These are phyloP conservation scores for Penicillium sp. DNA, from an alignment of 2,329 filamentous ascomycete genomes.

Conservation along the genomic window DNA sequence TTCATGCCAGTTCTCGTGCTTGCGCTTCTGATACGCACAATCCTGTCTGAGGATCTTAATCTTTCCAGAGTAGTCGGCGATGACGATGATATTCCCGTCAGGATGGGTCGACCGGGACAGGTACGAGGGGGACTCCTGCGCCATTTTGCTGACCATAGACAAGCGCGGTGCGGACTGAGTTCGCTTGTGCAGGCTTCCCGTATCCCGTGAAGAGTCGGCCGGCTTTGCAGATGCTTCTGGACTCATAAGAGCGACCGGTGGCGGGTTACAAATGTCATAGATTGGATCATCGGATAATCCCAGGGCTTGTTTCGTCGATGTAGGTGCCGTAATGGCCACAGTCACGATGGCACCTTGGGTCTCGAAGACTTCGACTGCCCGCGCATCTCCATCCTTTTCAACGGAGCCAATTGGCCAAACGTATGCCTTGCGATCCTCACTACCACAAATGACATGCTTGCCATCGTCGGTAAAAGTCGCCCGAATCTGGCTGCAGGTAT, in stretches of 20 bases:
- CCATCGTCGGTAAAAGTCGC: conserved; percentile 86
- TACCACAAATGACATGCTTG: conserved; percentile 84
- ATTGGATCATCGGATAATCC: conserved; percentile 83
- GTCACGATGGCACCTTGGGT: conserved; percentile 88
- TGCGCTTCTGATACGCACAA: conserved; percentile 78
- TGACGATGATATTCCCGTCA: conserved; percentile 87
- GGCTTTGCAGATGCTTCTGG: conserved; percentile 62
- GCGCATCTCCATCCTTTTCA: conserved; percentile 73
- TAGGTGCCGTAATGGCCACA: conserved; percentile 80
- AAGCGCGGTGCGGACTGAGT: conserved; percentile 33
- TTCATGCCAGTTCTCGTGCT: conserved; percentile 73
- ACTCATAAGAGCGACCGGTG: conserved; percentile 77
- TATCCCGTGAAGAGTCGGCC: conserved; percentile 31
- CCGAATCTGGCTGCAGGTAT: conserved; percentile 83
- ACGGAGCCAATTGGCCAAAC: conserved; percentile 72
- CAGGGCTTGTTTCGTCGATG: conserved; percentile 71
- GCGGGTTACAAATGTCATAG: conserved; percentile 95
- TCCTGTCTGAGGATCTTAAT: conserved; percentile 97
- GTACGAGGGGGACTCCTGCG: conserved; percentile 73
- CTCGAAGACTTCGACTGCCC: conserved; percentile 83
- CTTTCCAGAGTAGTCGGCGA: conserved; percentile 79
- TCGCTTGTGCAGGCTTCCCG: conserved; percentile 22
- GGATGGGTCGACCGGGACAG: conserved; percentile 71
- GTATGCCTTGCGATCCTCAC: conserved; percentile 85
- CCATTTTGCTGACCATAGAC: conserved; percentile 41